phyloP scores from a whole-genome alignment of 1,284 basidiomycete genomes.

The Rhodotorula mucilaginosa region DNA sequence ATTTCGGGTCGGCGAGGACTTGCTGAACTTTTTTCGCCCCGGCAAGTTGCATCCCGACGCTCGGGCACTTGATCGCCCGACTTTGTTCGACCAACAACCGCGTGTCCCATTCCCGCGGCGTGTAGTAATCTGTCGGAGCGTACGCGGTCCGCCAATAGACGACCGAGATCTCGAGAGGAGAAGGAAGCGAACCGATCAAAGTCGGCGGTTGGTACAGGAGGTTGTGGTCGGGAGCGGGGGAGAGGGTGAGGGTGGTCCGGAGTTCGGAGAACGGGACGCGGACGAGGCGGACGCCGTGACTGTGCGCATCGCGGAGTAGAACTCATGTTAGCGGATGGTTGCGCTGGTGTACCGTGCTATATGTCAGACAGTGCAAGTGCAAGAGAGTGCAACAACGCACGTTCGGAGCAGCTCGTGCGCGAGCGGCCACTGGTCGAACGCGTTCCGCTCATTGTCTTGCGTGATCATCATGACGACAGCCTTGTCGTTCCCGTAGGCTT shows the following conservation, averaged over 20 bases:
- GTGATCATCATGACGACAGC: conserved; percentile 81
- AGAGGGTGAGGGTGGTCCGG: conserved; percentile 15
- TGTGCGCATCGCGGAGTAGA: conserved; percentile 46
- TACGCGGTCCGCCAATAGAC: conserved; percentile 89
- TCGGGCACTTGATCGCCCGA: conserved; percentile 87
- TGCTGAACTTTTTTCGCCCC: conserved; percentile 97
- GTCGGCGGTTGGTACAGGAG: conserved; percentile 11
- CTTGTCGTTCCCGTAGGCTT: conserved; percentile 66
- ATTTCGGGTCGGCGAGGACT: conserved; percentile 69
- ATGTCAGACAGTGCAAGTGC: background rate
- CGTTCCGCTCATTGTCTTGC: conserved; percentile 85
- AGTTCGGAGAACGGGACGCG: conserved; percentile 65
- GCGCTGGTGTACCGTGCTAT: too few species aligned
- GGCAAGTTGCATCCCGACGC: conserved; percentile 84
- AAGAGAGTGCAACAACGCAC: conserved; percentile 50
- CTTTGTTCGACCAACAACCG: conserved; percentile 75
- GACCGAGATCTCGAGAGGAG: conserved; percentile 66
- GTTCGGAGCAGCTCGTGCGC: conserved; percentile 79
- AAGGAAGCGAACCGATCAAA: background rate
- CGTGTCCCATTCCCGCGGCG: conserved; percentile 60
- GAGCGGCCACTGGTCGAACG: conserved; percentile 88
- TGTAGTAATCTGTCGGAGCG: conserved; percentile 74
- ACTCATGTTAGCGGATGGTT: background rate
- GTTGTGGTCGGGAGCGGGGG: background rate
- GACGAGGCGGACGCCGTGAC: conserved; percentile 68